Percentiles rank a stretch among this genome's conserved stretches.
Conservation (phyloP, 495 filamentous ascomycete species). For the Penicillium psychrofluorescens region DNA sequence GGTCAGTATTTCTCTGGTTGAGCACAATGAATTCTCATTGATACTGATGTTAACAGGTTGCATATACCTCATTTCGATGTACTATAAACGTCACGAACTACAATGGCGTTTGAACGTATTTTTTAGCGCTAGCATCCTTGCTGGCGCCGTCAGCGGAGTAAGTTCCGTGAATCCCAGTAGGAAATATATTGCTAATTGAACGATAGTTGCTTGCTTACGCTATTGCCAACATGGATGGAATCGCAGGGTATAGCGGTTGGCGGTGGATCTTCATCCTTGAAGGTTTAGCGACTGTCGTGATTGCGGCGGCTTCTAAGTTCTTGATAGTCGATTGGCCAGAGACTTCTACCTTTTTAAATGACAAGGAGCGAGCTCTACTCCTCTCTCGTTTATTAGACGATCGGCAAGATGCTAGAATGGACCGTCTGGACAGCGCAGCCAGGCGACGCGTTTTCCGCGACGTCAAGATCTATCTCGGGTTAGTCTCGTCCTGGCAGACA, state of each 20-base stretch:
- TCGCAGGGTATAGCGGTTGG: slow-evolving; percentile 40
- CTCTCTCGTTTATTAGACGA: slow-evolving; percentile 36
- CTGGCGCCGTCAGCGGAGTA: slow-evolving; percentile 54
- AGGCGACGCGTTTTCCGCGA: slow-evolving; percentile 39
- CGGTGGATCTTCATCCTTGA: slow-evolving; percentile 69
- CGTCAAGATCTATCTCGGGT: slow-evolving; percentile 51
- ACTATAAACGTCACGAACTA: slow-evolving; percentile 41
- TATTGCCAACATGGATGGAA: slow-evolving; percentile 48
- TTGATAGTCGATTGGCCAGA: slow-evolving; percentile 54
- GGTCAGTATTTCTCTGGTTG: slow-evolving; percentile 21
- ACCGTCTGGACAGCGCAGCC: slow-evolving; percentile 37
- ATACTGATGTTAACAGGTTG: slow-evolving; percentile 17
- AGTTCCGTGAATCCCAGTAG: not conserved
- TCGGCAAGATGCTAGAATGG: slow-evolving; percentile 37
- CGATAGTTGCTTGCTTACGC: slow-evolving; percentile 50
- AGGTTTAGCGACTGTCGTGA: slow-evolving; percentile 42
- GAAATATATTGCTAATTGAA: not conserved
- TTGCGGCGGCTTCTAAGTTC: slow-evolving; percentile 41
- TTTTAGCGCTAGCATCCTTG: slow-evolving; percentile 49
- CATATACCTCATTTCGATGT: slow-evolving; percentile 36
- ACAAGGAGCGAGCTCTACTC: slow-evolving; percentile 37
- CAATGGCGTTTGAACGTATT: slow-evolving; percentile 52
- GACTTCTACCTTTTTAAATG: slow-evolving; percentile 38
- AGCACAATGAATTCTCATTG: not conserved
- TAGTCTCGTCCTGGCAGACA: not conserved